phyloP scores from a whole-genome alignment of 108 stramenopile species.

The Pseudonitzschia multiseries region DNA sequence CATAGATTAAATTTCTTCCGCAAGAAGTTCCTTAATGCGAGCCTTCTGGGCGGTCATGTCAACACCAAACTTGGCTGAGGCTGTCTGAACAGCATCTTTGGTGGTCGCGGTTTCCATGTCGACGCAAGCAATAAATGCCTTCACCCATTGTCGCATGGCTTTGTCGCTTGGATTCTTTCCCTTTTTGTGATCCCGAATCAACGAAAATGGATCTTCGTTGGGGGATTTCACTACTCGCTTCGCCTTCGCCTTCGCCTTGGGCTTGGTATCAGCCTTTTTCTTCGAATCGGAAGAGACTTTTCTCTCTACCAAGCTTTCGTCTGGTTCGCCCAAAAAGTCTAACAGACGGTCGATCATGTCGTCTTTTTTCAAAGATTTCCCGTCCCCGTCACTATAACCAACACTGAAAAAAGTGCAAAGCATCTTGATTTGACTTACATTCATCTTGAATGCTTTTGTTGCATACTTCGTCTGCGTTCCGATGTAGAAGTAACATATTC shows the following conservation, averaged over 20 bases:
- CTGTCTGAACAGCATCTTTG: conserved; percentile 44
- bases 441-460: conserved; percentile 40
- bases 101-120: conserved; percentile 47
- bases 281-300: conserved; percentile 16
- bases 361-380: conserved; percentile 46
- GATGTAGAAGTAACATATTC: conserved; percentile 1
- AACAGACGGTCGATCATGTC: conserved; percentile 41
- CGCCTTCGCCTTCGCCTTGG: neutral
- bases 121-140: conserved; percentile 44
- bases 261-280: neutral
- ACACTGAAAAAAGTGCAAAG: conserved; percentile 47
- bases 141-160: conserved; percentile 39
- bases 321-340: conserved; percentile 45
- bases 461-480: conserved; percentile 34
- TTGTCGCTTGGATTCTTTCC: conserved; percentile 37
- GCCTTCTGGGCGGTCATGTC: conserved; percentile 34
- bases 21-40: conserved; percentile 39
- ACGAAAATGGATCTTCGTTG: conserved; percentile 3
- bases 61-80: conserved; percentile 46
- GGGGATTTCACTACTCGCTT: conserved; percentile 8
- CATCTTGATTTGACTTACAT: conserved; percentile 29
- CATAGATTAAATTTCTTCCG: neutral
- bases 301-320: conserved; percentile 27
- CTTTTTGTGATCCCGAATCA: conserved; percentile 21
- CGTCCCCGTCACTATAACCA: conserved; percentile 13